phyloP scores from a whole-genome alignment of 2,329 filamentous ascomycete species.

The Akanthomyces lecanii region DNA sequence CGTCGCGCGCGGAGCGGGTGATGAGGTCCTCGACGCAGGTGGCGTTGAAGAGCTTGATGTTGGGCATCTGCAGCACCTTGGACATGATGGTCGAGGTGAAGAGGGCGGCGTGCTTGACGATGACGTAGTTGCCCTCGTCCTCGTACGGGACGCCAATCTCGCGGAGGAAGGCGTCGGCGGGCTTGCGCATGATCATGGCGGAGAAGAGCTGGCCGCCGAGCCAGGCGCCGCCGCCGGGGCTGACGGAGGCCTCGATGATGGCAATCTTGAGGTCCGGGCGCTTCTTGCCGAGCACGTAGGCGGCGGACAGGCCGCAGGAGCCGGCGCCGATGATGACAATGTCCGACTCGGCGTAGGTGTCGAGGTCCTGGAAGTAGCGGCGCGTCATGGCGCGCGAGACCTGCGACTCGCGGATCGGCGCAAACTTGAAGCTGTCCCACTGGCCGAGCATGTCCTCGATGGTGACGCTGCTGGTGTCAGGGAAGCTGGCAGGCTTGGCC shows the following conservation, averaged over 20 bases:
- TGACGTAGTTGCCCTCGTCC: constrained; percentile 82
- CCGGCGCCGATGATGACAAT: constrained; percentile 91
- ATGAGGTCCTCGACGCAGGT: constrained; percentile 90
- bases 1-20: constrained; percentile 59
- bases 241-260: constrained; percentile 82
- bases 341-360: constrained; percentile 86
- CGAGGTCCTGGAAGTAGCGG: constrained; percentile 87
- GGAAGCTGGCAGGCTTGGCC: constrained; percentile 27
- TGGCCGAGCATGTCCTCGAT: constrained; percentile 66
- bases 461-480: constrained; percentile 36
- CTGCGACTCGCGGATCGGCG: constrained; percentile 84
- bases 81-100: constrained; percentile 86
- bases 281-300: constrained; percentile 77
- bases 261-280: constrained; percentile 89
- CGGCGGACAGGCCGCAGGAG: constrained; percentile 79
- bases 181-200: constrained; percentile 93
- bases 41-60: constrained; percentile 95
- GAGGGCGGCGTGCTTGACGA: constrained; percentile 89
- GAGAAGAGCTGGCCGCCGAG: constrained; percentile 91
- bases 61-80: constrained; percentile 78
- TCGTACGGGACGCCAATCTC: constrained; percentile 83
- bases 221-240: constrained; percentile 86
- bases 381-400: constrained; percentile 91
- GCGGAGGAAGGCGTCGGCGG: constrained; percentile 76
- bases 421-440: constrained; percentile 79